Conservation (phyloP, 2,329 filamentous ascomycete species). For the Alternaria hordeiaustralica region DNA sequence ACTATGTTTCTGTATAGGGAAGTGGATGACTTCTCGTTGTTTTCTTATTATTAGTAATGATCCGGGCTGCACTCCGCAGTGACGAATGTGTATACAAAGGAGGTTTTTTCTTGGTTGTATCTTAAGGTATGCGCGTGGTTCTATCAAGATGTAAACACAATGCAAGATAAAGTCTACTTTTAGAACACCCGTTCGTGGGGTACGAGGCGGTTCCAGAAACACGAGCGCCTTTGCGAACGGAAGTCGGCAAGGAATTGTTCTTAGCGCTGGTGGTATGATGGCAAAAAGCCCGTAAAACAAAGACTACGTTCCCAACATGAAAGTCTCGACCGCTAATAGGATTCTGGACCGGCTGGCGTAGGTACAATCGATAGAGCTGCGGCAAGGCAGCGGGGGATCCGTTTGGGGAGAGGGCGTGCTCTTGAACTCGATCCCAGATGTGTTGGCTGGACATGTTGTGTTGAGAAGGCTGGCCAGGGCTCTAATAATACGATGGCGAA, state of each 20-base stretch:
- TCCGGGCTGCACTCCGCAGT: constrained; percentile 2
- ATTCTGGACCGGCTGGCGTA: neutral
- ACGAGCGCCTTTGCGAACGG: neutral
- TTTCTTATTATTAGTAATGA: constrained; percentile 5
- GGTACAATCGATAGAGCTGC: neutral
- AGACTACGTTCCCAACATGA: neutral
- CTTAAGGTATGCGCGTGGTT: neutral
- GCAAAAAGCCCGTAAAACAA: neutral
- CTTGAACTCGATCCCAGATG: neutral
- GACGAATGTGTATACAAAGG: neutral
- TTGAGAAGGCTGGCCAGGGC: neutral
- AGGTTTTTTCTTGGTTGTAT: neutral
- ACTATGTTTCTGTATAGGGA: neutral
- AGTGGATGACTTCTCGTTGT: neutral
- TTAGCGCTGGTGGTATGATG: constrained; percentile 1
- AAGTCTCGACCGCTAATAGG: neutral
- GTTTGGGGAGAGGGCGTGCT: neutral
- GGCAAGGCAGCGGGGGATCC: neutral
- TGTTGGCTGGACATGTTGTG: neutral
- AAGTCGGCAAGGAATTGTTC: neutral
- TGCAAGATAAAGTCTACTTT: neutral
- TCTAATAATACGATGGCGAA: neutral
- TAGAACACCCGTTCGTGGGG: neutral
- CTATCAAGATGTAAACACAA: neutral
- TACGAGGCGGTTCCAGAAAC: neutral